phyloP scores from a whole-genome alignment of 768 basidiomycete species.

The Ramaria sp. region DNA sequence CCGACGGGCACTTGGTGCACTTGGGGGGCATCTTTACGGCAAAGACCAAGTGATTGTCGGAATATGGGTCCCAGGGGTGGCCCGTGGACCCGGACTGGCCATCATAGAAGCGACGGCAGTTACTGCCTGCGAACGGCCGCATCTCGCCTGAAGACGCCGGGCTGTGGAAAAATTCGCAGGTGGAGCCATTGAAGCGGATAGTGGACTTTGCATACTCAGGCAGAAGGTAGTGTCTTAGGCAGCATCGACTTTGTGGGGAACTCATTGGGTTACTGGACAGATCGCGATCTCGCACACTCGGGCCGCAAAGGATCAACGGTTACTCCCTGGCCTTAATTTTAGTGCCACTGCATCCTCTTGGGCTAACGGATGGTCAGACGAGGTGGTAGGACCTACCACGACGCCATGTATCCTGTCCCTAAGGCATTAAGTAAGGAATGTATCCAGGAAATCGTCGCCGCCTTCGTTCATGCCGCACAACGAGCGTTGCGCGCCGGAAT shows the following conservation, averaged over 20 bases:
- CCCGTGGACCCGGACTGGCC: slow-evolving; percentile 44
- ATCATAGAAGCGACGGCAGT: slow-evolving; percentile 61
- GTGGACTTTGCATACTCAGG: slow-evolving; percentile 31
- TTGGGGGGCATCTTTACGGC: slow-evolving; percentile 42
- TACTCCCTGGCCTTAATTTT: slow-evolving; percentile 48
- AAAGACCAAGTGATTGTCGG: too few relatives aligned
- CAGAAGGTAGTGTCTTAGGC: slow-evolving; percentile 14
- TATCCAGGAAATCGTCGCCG: slow-evolving; percentile 44
- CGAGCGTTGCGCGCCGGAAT: slow-evolving; percentile 50
- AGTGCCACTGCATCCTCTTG: slow-evolving; percentile 24
- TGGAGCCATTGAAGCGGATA: slow-evolving; percentile 27
- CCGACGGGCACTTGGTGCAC: slow-evolving; percentile 50
- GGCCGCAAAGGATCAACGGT: slow-evolving; percentile 63
- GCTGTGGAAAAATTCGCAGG: slow-evolving; percentile 33
- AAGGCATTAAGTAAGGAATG: slow-evolving; percentile 46
- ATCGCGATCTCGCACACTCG: slow-evolving; percentile 65
- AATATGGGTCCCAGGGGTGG: too few relatives aligned
- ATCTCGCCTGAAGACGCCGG: slow-evolving; percentile 51
- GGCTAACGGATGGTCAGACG: slow-evolving; percentile 38
- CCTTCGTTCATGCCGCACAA: slow-evolving; percentile 41
- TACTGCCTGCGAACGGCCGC: slow-evolving; percentile 43
- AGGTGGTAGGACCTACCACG: slow-evolving; percentile 48
- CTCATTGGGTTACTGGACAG: slow-evolving; percentile 13
- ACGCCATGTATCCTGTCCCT: slow-evolving; percentile 41
- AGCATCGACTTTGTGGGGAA: neutral